Percentiles rank a stretch among this genome's conserved stretches.
Evolutionary conservation across 2,329 filamentous ascomycete genomes (phyloP).

Genomic region (Lachnellula arida): DNA sequence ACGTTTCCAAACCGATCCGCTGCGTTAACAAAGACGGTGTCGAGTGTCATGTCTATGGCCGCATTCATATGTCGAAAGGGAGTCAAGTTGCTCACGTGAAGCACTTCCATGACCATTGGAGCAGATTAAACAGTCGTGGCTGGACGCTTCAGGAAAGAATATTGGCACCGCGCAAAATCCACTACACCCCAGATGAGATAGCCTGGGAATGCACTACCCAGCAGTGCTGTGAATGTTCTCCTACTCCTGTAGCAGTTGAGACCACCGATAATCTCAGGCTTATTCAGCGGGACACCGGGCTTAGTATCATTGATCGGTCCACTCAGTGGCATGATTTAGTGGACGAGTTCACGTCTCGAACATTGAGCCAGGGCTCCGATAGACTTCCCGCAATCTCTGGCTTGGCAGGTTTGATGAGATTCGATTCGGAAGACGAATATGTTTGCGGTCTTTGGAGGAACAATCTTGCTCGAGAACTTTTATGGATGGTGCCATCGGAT

Average conservation of each 20-base stretch:
- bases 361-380: not conserved
- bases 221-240: no score
- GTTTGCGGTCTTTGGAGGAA: not conserved
- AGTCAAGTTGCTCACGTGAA: not conserved
- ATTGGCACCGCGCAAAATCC: conserved; percentile 16
- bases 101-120: not conserved
- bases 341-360: not conserved
- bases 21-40: not conserved
- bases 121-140: conserved; percentile 11
- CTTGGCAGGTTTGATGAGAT: not conserved
- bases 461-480: not conserved
- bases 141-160: conserved; percentile 26
- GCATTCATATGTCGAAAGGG: not conserved
- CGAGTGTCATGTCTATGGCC: not conserved
- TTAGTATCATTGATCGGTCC: no score
- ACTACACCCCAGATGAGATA: conserved; percentile 31
- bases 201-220: not conserved
- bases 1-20: no score
- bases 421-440: not conserved
- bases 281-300: no score
- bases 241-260: no score
- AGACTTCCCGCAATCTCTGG: not conserved
- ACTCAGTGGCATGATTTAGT: no score
- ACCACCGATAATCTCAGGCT: no score
- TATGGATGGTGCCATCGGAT: not conserved